Percentiles rank a stretch among this genome's conserved stretches.
Conservation (phyloP, 2,329 filamentous ascomycete genomes). For the Verticillium alfalfae region DNA sequence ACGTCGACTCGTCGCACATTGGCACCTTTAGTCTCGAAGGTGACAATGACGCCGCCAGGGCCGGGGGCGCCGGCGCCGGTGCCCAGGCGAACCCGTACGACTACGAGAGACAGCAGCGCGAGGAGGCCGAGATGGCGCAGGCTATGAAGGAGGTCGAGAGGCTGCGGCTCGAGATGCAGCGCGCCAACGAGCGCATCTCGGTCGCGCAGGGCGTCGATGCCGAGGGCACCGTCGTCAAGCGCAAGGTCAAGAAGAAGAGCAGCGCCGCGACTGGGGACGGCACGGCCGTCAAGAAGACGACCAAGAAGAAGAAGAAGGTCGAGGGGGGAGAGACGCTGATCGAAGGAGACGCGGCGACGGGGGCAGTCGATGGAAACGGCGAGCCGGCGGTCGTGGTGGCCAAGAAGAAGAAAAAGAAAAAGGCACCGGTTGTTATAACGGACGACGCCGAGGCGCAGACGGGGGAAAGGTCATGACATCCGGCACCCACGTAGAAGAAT, state of each 20-base stretch:
- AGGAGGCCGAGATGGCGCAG: slow-evolving; percentile 83
- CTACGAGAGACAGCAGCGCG: slow-evolving; percentile 62
- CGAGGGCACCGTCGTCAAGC: slow-evolving; percentile 61
- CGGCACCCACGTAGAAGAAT: background rate
- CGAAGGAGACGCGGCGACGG: slow-evolving; percentile 17
- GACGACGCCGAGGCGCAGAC: slow-evolving; percentile 2
- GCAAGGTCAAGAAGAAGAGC: slow-evolving; percentile 62
- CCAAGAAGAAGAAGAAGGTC: slow-evolving; percentile 38
- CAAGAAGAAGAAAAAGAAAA: slow-evolving; percentile 32
- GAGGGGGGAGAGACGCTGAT: slow-evolving; percentile 12
- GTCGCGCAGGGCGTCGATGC: slow-evolving; percentile 62
- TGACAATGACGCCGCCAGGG: slow-evolving; percentile 12
- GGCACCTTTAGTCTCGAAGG: slow-evolving; percentile 65
- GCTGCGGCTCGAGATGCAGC: slow-evolving; percentile 82
- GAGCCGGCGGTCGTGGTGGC: slow-evolving; percentile 24
- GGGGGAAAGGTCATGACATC: background rate
- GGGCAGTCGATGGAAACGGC: slow-evolving; percentile 3
- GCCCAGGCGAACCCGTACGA: slow-evolving; percentile 39
- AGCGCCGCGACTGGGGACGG: slow-evolving; percentile 21
- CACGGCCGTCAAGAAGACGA: slow-evolving; percentile 36
- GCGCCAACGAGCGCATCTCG: slow-evolving; percentile 69
- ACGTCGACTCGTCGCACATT: slow-evolving; percentile 83
- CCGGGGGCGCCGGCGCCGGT: slow-evolving; percentile 14
- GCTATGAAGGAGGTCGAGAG: slow-evolving; percentile 87
- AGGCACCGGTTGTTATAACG: slow-evolving; percentile 9